Percentiles rank a stretch among this genome's conserved stretches.
phyloP scores from a whole-genome alignment of 2,329 filamentous ascomycete species.

The Bipolaris zeicola region DNA sequence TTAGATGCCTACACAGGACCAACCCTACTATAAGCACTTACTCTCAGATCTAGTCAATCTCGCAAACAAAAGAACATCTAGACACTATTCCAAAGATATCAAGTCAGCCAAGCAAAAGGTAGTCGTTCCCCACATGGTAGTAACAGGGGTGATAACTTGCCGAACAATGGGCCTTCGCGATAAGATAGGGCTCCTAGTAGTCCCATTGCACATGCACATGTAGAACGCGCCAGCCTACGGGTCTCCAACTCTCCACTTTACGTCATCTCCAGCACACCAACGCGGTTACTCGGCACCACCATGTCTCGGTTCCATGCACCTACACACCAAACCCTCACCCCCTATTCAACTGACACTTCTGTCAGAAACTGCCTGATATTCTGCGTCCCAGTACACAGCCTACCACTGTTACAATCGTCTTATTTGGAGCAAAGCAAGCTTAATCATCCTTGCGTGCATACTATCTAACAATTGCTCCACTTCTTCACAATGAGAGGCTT shows the following conservation, averaged over 20 bases:
- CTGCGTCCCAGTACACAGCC: not conserved
- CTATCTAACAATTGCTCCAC: slow-evolving; percentile 11
- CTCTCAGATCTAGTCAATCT: not conserved
- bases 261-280: slow-evolving; percentile 15
- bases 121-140: not conserved
- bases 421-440: not conserved
- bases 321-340: not conserved
- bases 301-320: slow-evolving; percentile 1
- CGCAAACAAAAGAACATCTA: not conserved
- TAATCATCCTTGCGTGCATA: not conserved
- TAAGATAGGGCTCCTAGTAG: slow-evolving; percentile 7
- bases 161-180: slow-evolving; percentile 3
- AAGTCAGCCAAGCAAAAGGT: not conserved
- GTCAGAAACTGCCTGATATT: not conserved
- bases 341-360: not conserved
- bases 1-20: not conserved
- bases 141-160: not conserved
- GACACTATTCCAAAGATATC: not conserved
- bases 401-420: too few species aligned
- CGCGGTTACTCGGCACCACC: slow-evolving; percentile 18
- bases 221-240: not conserved
- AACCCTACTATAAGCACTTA: not conserved
- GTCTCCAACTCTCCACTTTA: slow-evolving; percentile 10
- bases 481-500: slow-evolving; percentile 32
- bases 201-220: not conserved